These are phyloP conservation scores for Camelina laxa DNA, from an alignment of 345 rosid species.

Conservation along the genomic window DNA sequence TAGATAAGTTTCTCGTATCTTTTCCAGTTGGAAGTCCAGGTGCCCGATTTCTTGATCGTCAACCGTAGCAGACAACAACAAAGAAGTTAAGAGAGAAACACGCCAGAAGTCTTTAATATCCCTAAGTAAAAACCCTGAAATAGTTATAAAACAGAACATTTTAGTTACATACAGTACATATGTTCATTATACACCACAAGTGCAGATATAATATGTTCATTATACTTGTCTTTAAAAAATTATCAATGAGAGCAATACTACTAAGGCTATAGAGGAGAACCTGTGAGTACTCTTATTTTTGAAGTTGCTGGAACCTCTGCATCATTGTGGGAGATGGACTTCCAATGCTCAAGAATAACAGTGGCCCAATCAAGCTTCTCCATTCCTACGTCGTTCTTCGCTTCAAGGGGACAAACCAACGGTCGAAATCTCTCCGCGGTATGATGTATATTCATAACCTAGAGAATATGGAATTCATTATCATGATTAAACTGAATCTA, in stretches of 20 bases:
- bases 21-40: slow-evolving; percentile 55
- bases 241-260: background rate
- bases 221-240: background rate
- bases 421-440: slow-evolving; percentile 59
- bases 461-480: slow-evolving; percentile 34
- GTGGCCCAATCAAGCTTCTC: slow-evolving; percentile 54
- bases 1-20: slow-evolving; percentile 56
- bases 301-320: slow-evolving; percentile 49
- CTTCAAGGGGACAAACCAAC: slow-evolving; percentile 65
- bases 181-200: slow-evolving; percentile 4
- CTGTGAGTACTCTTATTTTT: slow-evolving; percentile 69
- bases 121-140: slow-evolving; percentile 73
- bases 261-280: slow-evolving; percentile 44
- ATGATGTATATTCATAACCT: slow-evolving; percentile 75
- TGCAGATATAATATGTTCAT: slow-evolving; percentile 6
- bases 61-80: slow-evolving; percentile 59
- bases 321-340: slow-evolving; percentile 41
- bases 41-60: slow-evolving; percentile 45
- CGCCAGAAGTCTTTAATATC: slow-evolving; percentile 90
- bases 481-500: slow-evolving; percentile 17
- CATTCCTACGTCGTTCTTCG: slow-evolving; percentile 45
- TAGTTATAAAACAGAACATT: slow-evolving; percentile 12
- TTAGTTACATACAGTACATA: slow-evolving; percentile 3
- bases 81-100: slow-evolving; percentile 68
- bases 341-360: slow-evolving; percentile 54